A percentile compares a stretch with the other conserved stretches of the same genome.
phyloP scores from a whole-genome alignment of 768 basidiomycete species.

The Suillus occidentalis region DNA sequence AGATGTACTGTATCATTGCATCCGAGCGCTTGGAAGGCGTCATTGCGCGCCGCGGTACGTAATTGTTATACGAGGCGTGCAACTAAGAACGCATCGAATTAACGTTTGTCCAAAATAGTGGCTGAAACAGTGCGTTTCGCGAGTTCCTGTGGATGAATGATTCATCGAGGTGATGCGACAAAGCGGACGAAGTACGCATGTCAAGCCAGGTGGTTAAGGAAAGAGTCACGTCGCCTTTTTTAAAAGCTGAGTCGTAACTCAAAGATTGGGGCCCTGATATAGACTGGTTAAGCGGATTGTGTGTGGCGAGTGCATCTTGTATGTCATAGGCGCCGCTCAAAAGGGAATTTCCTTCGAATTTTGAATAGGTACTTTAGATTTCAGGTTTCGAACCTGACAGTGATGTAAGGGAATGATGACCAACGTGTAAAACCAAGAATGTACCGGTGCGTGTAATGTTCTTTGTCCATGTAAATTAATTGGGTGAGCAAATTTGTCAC shows the following conservation, averaged over 20 bases:
- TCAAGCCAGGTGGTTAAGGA: neutral
- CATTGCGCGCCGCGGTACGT: neutral
- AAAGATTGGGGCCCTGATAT: neutral
- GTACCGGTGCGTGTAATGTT: neutral
- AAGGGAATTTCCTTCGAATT: neutral
- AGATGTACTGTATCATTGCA: no score
- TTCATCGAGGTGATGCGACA: neutral
- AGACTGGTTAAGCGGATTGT: neutral
- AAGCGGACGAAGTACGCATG: no score
- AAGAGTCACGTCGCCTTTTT: neutral
- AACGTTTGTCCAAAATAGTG: neutral
- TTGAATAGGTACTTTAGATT: neutral
- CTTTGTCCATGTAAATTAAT: neutral
- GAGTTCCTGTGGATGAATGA: neutral
- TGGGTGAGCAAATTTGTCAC: neutral
- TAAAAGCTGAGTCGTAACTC: neutral
- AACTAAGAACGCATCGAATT: neutral
- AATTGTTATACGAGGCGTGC: neutral
- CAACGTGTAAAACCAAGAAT: neutral
- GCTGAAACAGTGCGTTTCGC: neutral
- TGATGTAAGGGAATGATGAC: neutral
- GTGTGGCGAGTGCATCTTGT: neutral
- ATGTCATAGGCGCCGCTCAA: neutral
- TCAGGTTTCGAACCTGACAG: neutral
- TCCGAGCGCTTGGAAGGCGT: no score